Evolutionary conservation across 495 filamentous ascomycete genomes (phyloP).

Genomic region (Aspergillus heteromorphus): DNA sequence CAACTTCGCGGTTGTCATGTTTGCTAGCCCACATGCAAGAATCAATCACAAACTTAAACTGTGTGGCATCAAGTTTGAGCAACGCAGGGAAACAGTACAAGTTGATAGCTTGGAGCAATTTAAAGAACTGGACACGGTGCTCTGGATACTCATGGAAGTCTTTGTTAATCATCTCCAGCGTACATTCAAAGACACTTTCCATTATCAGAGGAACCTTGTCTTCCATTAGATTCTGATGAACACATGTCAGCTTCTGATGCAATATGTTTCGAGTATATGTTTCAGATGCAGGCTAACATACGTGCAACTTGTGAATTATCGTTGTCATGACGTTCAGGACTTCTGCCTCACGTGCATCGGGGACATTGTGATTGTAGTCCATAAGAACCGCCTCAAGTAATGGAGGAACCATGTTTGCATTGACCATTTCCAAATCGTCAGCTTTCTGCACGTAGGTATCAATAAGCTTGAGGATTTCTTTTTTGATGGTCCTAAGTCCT

Average conservation of each 20-base stretch:
- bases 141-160: constrained; percentile 99
- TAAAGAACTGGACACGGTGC: constrained; percentile 97
- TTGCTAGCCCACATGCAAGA: constrained; percentile 99
- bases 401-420: constrained; percentile 87
- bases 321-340: constrained; percentile 97
- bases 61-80: constrained; percentile 84
- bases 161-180: constrained; percentile 99
- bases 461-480: constrained; percentile 97
- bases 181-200: constrained; percentile 98
- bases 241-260: constrained; percentile 22
- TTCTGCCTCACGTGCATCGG: constrained; percentile 93
- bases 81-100: constrained; percentile 92
- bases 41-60: constrained; percentile 99
- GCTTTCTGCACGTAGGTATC: constrained; percentile 97
- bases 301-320: constrained; percentile 91
- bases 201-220: constrained; percentile 96
- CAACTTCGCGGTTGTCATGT: constrained; percentile 97
- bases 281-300: constrained; percentile 46
- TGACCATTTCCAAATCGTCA: constrained; percentile 90
- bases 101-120: constrained; percentile 91
- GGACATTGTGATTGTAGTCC: constrained; percentile 96
- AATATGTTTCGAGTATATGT: neutral
- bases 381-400: constrained; percentile 92
- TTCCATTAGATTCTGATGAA: constrained; percentile 75
- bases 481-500: constrained; percentile 95